Percentiles rank a stretch among this genome's conserved stretches.
These are phyloP conservation scores for Torulaspora gathmanii DNA, from an alignment of 805 yeast genomes.

Conservation along the genomic window DNA sequence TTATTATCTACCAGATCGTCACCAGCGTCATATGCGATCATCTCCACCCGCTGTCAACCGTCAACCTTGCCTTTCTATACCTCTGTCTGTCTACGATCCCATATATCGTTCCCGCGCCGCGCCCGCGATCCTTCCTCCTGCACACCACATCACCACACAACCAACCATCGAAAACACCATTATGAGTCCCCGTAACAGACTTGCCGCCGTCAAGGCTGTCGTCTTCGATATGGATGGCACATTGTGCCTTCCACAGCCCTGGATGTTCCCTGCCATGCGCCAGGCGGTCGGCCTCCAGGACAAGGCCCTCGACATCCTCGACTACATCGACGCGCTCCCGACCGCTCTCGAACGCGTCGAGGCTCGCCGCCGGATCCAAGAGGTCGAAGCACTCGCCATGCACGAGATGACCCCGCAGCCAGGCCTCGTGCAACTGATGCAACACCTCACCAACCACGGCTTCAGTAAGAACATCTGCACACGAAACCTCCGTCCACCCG, in stretches of 20 bases:
- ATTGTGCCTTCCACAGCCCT: conserved; percentile 57
- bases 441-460: conserved; percentile 25
- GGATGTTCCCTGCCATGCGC: conserved; percentile 59
- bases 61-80: too few relatives aligned
- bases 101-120: too few relatives aligned
- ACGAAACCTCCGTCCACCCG: conserved; percentile 52
- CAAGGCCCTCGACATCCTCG: conserved; percentile 48
- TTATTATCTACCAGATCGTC: conserved; percentile 54
- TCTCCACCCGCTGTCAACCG: background rate
- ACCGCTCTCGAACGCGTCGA: conserved; percentile 36
- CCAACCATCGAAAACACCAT: background rate
- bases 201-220: conserved; percentile 42
- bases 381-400: conserved; percentile 63
- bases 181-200: background rate
- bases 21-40: conserved; percentile 28
- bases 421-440: conserved; percentile 45
- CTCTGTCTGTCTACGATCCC: too few relatives aligned
- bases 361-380: conserved; percentile 46
- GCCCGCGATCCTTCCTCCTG: too few relatives aligned
- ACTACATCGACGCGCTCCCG: conserved; percentile 42
- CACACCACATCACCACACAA: background rate
- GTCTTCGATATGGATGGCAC: conserved; percentile 83
- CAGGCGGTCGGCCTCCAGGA: conserved; percentile 48
- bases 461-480: conserved; percentile 58
- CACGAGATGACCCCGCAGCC: conserved; percentile 47